These are phyloP conservation scores for Erythrophleum ivorense DNA, from an alignment of 331 rosid genomes.

Conservation along the genomic window DNA sequence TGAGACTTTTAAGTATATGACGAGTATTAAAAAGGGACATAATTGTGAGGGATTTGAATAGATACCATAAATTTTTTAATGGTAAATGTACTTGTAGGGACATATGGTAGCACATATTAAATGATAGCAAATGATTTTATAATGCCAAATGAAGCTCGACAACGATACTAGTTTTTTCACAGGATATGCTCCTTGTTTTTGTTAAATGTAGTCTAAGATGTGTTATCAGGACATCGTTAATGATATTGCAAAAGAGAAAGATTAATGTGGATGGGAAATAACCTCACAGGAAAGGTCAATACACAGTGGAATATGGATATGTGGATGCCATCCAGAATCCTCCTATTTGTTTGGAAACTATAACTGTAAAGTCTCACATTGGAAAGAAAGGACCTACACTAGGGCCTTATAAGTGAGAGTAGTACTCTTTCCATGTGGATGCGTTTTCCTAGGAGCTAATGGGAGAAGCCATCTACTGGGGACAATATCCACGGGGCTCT, in stretches of 20 bases:
- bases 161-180: not conserved
- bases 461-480: too few relatives aligned
- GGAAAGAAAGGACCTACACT: too few relatives aligned
- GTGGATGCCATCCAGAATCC: not conserved
- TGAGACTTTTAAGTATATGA: constrained; percentile 69
- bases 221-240: too few relatives aligned
- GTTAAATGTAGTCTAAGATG: too few relatives aligned
- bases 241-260: too few relatives aligned
- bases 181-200: not conserved
- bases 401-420: too few relatives aligned
- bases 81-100: constrained; percentile 78
- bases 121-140: constrained; percentile 12
- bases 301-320: not conserved
- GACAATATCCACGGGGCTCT: too few relatives aligned
- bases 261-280: not conserved
- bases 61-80: constrained; percentile 74
- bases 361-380: too few relatives aligned
- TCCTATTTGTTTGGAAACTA: too few relatives aligned
- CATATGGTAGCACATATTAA: constrained; percentile 49
- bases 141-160: constrained; percentile 10
- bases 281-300: not conserved
- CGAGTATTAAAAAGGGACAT: constrained; percentile 76
- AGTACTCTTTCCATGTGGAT: too few relatives aligned
- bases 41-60: constrained; percentile 79
- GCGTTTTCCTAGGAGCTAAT: too few relatives aligned